These are phyloP conservation scores for Microbotryum scabiosae DNA, from an alignment of 1,284 basidiomycete genomes.

Conservation along the genomic window DNA sequence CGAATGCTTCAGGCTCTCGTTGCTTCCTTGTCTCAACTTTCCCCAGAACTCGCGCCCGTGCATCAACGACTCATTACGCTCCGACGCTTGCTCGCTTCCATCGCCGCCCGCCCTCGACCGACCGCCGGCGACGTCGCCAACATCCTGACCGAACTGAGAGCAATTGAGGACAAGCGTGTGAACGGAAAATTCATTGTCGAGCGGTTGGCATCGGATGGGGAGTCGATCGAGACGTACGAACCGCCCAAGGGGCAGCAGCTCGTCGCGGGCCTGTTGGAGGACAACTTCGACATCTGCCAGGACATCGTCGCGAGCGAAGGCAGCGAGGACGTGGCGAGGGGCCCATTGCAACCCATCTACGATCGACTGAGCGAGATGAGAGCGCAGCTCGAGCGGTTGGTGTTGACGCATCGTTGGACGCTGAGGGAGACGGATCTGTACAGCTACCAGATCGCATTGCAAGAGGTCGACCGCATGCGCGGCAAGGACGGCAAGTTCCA, in stretches of 20 bases:
- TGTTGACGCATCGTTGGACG: slow-evolving; percentile 94
- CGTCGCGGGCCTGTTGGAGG: slow-evolving; percentile 72
- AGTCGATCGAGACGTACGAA: slow-evolving; percentile 10
- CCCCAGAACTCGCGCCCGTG: slow-evolving; percentile 75
- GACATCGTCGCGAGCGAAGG: slow-evolving; percentile 93
- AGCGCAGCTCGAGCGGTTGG: slow-evolving; percentile 75
- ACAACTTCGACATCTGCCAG: slow-evolving; percentile 93
- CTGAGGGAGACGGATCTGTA: slow-evolving; percentile 67
- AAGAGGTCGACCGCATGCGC: slow-evolving; percentile 94
- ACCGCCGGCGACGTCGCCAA: slow-evolving; percentile 82
- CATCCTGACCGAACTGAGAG: slow-evolving; percentile 83
- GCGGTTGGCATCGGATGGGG: too few species aligned
- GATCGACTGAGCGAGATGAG: slow-evolving; percentile 83
- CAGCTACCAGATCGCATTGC: slow-evolving; percentile 79
- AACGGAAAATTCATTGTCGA: slow-evolving; percentile 43
- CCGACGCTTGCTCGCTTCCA: slow-evolving; percentile 76
- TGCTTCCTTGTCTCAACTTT: slow-evolving; percentile 74
- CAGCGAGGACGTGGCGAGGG: slow-evolving; percentile 73
- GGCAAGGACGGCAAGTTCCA: slow-evolving; percentile 89
- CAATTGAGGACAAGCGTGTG: slow-evolving; percentile 81
- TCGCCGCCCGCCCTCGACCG: slow-evolving; percentile 76
- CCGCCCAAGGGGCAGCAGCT: slow-evolving; percentile 38
- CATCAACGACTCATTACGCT: slow-evolving; percentile 83
- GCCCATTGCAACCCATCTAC: slow-evolving; percentile 83
- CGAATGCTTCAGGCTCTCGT: slow-evolving; percentile 64